Percentiles rank a stretch among this genome's conserved stretches.
These are phyloP conservation scores for Discostella pseudostelligera DNA, from an alignment of 108 stramenopile genomes.

Conservation along the genomic window DNA sequence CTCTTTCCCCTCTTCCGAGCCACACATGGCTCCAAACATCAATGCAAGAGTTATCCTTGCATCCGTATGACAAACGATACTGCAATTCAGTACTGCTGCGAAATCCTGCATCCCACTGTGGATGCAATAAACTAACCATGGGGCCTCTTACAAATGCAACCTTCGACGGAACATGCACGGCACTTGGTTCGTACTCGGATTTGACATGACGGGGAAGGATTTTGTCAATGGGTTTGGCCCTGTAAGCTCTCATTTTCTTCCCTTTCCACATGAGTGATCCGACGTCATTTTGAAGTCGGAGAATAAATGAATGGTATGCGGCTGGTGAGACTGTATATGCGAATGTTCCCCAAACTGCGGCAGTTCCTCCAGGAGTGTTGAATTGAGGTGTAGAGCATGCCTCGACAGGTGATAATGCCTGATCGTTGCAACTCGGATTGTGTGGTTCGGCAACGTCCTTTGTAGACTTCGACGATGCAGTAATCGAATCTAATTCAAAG, in stretches of 20 bases:
- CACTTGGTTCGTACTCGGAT: constrained; percentile 37
- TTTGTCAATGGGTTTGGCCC: constrained; percentile 85
- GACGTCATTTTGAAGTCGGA: constrained; percentile 68
- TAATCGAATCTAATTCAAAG: constrained; percentile 44
- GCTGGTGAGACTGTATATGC: constrained; percentile 73
- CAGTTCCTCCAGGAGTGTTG: constrained; percentile 70
- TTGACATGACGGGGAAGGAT: constrained; percentile 67
- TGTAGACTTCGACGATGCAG: background rate
- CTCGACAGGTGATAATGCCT: constrained; percentile 4
- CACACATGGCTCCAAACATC: constrained; percentile 75
- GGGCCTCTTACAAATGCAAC: constrained; percentile 85
- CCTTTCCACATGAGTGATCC: constrained; percentile 84
- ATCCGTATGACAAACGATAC: constrained; percentile 30
- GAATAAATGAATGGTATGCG: constrained; percentile 59
- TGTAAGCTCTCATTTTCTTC: constrained; percentile 71
- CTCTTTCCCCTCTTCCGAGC: constrained; percentile 58
- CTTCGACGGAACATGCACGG: constrained; percentile 59
- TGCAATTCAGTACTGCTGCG: constrained; percentile 76
- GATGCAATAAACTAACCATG: constrained; percentile 84
- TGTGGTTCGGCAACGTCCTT: background rate
- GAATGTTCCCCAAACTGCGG: constrained; percentile 82
- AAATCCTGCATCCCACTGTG: constrained; percentile 76
- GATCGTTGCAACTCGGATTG: background rate
- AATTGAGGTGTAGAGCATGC: constrained; percentile 33
- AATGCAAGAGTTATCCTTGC: background rate